Evolutionary conservation across 2,329 filamentous ascomycete species (phyloP).

Genomic region (Trichophyton mentagrophytes): DNA sequence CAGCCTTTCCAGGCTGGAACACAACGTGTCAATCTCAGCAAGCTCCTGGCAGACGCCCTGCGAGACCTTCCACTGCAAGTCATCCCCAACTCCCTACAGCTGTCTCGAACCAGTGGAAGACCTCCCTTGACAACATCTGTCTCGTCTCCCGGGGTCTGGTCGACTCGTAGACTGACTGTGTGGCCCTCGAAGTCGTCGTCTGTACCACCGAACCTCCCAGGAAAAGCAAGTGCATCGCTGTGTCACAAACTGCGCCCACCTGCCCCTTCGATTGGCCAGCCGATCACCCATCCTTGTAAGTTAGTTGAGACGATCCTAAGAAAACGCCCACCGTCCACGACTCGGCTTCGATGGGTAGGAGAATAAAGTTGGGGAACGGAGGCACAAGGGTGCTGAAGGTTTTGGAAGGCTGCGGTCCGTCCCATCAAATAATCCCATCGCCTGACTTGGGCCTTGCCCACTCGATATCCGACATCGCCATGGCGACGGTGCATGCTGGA

Average conservation of each 20-base stretch:
- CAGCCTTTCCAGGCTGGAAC: neutral
- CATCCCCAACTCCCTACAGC: neutral
- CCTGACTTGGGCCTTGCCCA: neutral
- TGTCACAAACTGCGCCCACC: neutral
- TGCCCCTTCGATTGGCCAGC: neutral
- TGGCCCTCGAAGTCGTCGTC: neutral
- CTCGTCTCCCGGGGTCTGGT: neutral
- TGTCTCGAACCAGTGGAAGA: neutral
- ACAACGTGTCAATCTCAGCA: neutral
- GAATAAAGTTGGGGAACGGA: neutral
- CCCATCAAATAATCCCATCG: neutral
- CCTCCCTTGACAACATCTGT: neutral
- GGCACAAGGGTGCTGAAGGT: neutral
- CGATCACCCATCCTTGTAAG: neutral
- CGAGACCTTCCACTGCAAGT: neutral
- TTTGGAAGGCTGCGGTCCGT: neutral
- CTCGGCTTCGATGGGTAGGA: neutral
- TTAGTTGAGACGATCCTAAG: neutral
- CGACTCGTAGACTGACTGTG: neutral
- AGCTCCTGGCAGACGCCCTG: neutral
- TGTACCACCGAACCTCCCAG: neutral
- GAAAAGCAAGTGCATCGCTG: neutral
- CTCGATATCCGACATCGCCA: neutral
- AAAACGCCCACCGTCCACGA: conserved; percentile 1
- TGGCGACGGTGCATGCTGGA: neutral